Evolutionary conservation across 225 moss, liverwort and hornwort genomes (phyloP).

Genomic region (Pseudisothecium myosuroides): DNA sequence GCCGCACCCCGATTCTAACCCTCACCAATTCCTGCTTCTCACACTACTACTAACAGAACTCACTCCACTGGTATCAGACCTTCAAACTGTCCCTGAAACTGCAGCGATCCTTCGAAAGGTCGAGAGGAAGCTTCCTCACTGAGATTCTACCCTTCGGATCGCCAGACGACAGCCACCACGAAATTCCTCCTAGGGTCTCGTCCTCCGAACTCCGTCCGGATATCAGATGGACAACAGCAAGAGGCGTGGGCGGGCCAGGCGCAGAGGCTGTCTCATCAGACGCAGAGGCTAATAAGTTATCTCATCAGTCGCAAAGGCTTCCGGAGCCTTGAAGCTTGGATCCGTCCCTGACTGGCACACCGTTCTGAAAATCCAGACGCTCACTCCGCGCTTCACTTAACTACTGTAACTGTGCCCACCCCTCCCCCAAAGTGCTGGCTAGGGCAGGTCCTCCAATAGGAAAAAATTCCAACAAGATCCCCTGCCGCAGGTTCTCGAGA

Average conservation of each 20-base stretch:
- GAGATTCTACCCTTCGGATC: neutral
- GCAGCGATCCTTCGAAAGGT: neutral
- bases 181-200: neutral
- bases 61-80: neutral
- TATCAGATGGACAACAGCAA: neutral
- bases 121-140: neutral
- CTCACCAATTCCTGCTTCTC: neutral
- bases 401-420: neutral
- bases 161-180: neutral
- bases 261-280: neutral
- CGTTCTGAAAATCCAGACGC: neutral
- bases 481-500: neutral
- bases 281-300: neutral
- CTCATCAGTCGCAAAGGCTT: neutral
- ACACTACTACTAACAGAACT: neutral
- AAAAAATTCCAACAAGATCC: neutral
- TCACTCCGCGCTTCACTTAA: neutral
- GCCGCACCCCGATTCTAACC: neutral
- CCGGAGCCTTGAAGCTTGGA: neutral
- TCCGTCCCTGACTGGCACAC: neutral
- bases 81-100: neutral
- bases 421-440: neutral
- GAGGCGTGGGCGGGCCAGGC: neutral
- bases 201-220: neutral
- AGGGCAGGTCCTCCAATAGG: neutral